Evolutionary conservation across 805 yeast genomes (phyloP).

Genomic region (Kazachstania bromeliacearum): DNA sequence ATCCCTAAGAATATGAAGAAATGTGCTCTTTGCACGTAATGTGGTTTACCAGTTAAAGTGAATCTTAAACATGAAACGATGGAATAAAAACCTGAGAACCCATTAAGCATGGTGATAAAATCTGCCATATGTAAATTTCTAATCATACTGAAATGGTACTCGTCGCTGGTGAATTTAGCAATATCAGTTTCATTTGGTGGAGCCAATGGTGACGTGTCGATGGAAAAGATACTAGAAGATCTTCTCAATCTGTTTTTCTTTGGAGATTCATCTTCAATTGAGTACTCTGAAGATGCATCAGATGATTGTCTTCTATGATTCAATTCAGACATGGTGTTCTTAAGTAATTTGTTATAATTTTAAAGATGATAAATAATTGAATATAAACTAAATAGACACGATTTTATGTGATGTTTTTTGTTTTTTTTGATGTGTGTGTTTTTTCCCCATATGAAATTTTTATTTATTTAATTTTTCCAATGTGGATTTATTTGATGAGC

Average conservation of each 20-base stretch:
- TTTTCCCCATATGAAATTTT: background rate
- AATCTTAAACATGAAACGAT: conserved; percentile 78
- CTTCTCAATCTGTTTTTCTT: conserved; percentile 29
- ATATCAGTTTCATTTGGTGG: conserved; percentile 73
- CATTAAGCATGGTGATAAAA: conserved; percentile 87
- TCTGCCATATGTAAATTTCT: conserved; percentile 92
- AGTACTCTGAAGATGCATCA: too few species aligned
- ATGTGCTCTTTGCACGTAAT: conserved; percentile 79
- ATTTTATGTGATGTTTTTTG: too few species aligned
- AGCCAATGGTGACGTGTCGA: conserved; percentile 50
- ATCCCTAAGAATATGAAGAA: conserved; percentile 83
- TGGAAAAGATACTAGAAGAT: conserved; percentile 45
- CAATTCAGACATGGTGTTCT: too few species aligned
- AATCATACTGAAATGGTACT: conserved; percentile 76
- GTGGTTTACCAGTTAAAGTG: conserved; percentile 57
- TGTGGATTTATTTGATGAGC: conserved; percentile 24
- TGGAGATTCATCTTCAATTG: background rate
- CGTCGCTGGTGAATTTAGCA: conserved; percentile 69
- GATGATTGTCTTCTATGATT: too few species aligned
- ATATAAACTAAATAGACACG: background rate
- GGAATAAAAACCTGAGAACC: conserved; percentile 88
- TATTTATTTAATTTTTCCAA: conserved; percentile 27
- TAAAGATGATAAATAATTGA: background rate
- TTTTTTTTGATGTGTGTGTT: too few species aligned
- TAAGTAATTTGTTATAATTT: background rate